Evolutionary conservation across 2,329 filamentous ascomycete species (phyloP), one percentile per base, ranked within the genome.

Genomic region (Colletotrichum neosansevieriae): DNA sequence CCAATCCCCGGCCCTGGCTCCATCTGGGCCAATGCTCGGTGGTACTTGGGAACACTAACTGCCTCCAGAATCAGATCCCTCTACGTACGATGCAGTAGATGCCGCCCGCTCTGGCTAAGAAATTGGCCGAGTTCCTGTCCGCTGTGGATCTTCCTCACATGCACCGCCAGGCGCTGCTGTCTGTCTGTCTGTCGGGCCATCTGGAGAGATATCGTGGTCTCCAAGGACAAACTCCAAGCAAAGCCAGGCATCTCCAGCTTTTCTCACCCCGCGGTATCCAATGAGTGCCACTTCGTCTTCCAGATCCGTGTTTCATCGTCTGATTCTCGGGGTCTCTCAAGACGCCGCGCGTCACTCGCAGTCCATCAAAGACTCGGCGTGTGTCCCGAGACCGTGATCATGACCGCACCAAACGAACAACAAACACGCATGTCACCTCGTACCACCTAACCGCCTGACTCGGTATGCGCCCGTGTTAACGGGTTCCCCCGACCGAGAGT

Each of bases 1-100:
- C 36, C 65, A 63, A 67, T 58, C 67, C 66, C 63, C 58, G 40
- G 61, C 38, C 69, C 71, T 66, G 70, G 32, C 65, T 51, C 71
- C 67, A 62, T 69, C 72, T 72, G 73, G 74, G 70, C 73, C 69
- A 74, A 73, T 74, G 58, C 73, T 74, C 74, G 73, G 74, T 73
- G 70, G 71, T 75, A 75, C 71, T 76, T 49, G 38, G 65, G 29
- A 57, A 67, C 71, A 70, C 72, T 73, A 69, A 60, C 63, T 58
- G 50, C 49, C 53, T 66, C 58, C 60, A 54, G 24, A 24, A 24
- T 24, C 24, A 24, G 42, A 38, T 70, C 36, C 38, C 57, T 60
- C 40, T 36, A 44, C n/a, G n/a, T n/a, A n/a, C n/a, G 63, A 69
- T 67, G 63, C 69, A 58, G 53, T 56, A n/a, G n/a, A n/a, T n/a